Conservation (phyloP, 2,329 filamentous ascomycete genomes). For the Plectosphaerella plurivora region DNA sequence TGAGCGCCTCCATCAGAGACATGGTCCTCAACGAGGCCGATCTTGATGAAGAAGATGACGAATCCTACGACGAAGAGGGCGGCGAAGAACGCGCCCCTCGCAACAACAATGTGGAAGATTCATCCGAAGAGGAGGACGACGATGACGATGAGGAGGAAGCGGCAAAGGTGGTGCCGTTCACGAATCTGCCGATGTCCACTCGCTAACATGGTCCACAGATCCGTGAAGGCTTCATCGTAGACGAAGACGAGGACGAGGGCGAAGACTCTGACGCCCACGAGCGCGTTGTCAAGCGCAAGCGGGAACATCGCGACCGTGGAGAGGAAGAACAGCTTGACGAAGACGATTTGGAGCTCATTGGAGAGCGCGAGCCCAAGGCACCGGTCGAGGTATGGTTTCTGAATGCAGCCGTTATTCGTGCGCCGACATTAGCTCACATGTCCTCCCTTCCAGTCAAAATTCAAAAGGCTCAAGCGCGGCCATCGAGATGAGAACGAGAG, state of each 20-base stretch:
- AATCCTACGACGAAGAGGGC: constrained; percentile 73
- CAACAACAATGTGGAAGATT: constrained; percentile 63
- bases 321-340: constrained; percentile 89
- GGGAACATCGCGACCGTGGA: constrained; percentile 70
- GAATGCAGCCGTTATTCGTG: not conserved
- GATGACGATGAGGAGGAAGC: constrained; percentile 87
- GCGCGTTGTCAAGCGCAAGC: constrained; percentile 66
- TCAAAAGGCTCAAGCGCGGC: constrained; percentile 93
- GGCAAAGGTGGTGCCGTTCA: constrained; percentile 56
- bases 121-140: constrained; percentile 87
- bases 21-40: constrained; percentile 83
- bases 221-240: constrained; percentile 92
- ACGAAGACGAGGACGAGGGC: constrained; percentile 78
- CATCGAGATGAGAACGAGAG: constrained; percentile 71
- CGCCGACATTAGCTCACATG: constrained; percentile 13
- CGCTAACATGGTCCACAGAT: constrained; percentile 47
- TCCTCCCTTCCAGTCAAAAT: constrained; percentile 62
- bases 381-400: constrained; percentile 62
- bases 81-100: constrained; percentile 50
- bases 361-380: constrained; percentile 67
- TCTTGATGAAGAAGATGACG: constrained; percentile 80
- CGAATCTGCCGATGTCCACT: constrained; percentile 8
- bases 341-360: constrained; percentile 93
- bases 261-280: constrained; percentile 51
- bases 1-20: constrained; percentile 65